phyloP scores from a whole-genome alignment of 2,329 filamentous ascomycete species.

The Talaromyces albobiverticillius region DNA sequence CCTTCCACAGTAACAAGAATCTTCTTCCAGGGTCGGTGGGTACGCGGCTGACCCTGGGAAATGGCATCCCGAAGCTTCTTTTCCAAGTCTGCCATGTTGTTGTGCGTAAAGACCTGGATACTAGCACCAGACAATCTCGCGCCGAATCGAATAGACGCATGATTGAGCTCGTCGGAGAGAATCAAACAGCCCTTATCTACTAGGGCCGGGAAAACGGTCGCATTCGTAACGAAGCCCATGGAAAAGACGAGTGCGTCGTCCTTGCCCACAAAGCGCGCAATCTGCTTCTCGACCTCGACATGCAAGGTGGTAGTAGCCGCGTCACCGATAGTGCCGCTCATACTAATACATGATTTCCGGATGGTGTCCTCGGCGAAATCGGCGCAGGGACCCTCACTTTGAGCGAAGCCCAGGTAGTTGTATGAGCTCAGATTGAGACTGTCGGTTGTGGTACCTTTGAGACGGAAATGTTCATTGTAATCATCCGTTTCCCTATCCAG shows the following conservation, averaged over 20 bases:
- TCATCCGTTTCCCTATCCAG: constrained; percentile 84
- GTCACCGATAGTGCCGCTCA: constrained; percentile 74
- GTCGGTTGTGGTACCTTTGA: constrained; percentile 81
- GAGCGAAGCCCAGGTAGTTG: constrained; percentile 95
- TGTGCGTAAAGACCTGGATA: constrained; percentile 93
- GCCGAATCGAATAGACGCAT: constrained; percentile 90
- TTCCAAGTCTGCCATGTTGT: constrained; percentile 84
- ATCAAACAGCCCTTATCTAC: constrained; percentile 88
- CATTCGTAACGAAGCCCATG: constrained; percentile 95
- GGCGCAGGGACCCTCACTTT: constrained; percentile 91
- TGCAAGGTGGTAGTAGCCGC: constrained; percentile 79
- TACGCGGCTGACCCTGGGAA: constrained; percentile 89
- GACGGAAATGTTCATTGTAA: constrained; percentile 73
- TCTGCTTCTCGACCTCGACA: constrained; percentile 78
- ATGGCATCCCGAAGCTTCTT: constrained; percentile 81
- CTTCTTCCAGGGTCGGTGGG: constrained; percentile 97
- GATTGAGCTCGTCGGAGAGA: constrained; percentile 92
- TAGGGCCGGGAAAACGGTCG: constrained; percentile 85
- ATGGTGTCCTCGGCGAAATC: constrained; percentile 83
- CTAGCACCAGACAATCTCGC: constrained; percentile 86
- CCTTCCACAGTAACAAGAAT: constrained; percentile 92
- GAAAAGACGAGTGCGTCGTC: constrained; percentile 91
- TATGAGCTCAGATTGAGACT: constrained; percentile 97
- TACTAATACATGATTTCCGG: constrained; percentile 75
- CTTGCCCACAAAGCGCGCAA: constrained; percentile 88